These are phyloP conservation scores for Ascochyta rabiei DNA, from an alignment of 2,329 filamentous ascomycete genomes.

Conservation along the genomic window DNA sequence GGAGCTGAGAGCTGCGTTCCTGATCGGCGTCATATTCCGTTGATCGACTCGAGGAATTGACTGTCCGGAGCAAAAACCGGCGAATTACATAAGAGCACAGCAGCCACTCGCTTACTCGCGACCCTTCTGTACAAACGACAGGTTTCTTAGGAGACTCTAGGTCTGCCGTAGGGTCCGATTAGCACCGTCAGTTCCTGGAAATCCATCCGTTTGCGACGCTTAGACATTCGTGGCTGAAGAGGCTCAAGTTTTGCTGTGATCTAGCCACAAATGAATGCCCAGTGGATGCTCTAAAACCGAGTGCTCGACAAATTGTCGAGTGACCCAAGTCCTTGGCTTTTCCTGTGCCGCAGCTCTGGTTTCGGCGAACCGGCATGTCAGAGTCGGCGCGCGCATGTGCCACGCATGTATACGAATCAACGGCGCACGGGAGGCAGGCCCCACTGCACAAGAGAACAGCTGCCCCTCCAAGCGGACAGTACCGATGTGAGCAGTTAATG, in stretches of 20 bases:
- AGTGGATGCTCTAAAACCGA: not conserved
- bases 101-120: not conserved
- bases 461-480: slow-evolving; percentile 23
- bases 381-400: slow-evolving; percentile 23
- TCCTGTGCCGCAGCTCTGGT: slow-evolving; percentile 14
- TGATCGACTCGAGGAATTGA: slow-evolving; percentile 6
- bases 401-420: slow-evolving; percentile 21
- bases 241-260: not conserved
- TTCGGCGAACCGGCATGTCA: slow-evolving; percentile 27
- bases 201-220: slow-evolving; percentile 1
- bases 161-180: not conserved
- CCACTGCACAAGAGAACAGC: slow-evolving; percentile 20
- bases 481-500: slow-evolving; percentile 35
- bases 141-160: not conserved
- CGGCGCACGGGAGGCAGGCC: slow-evolving; percentile 13
- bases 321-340: not conserved
- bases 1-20: slow-evolving; percentile 10
- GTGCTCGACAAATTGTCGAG: not conserved
- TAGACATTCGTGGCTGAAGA: not conserved
- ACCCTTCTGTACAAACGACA: not conserved
- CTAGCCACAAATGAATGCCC: not conserved
- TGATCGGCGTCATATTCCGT: slow-evolving; percentile 13
- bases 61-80: slow-evolving; percentile 2
- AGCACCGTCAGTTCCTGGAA: not conserved
- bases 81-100: slow-evolving; percentile 8